Evolutionary conservation across 306 rosid genomes (phyloP).

Genomic region (Castanospermum australe): DNA sequence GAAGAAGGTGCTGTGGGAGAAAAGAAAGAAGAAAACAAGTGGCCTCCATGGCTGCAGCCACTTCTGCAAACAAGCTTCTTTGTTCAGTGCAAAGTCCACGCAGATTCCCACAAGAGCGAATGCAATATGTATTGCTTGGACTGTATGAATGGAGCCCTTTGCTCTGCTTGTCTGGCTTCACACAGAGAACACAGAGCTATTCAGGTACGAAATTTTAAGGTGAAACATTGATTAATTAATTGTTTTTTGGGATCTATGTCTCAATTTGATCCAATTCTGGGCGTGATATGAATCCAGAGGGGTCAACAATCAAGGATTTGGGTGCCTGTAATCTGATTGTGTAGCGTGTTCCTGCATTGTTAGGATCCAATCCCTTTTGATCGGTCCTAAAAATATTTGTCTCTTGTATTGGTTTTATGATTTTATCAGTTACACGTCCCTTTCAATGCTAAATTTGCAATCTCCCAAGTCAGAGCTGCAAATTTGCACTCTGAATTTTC

Average conservation of each 20-base stretch:
- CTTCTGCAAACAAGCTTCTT: slow-evolving; percentile 61
- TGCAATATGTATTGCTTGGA: slow-evolving; percentile 80
- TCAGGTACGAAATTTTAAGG: slow-evolving; percentile 41
- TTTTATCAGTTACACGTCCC: slow-evolving; percentile 19
- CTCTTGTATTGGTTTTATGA: background rate
- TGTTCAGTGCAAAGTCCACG: slow-evolving; percentile 67
- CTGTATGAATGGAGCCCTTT: slow-evolving; percentile 66
- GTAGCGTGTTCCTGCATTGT: slow-evolving; percentile 28
- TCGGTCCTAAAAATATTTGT: background rate
- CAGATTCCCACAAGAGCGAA: slow-evolving; percentile 73
- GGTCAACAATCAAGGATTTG: background rate
- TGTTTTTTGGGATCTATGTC: background rate
- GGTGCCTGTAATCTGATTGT: slow-evolving; percentile 10
- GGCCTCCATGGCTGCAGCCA: slow-evolving; percentile 75
- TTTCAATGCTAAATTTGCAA: slow-evolving; percentile 9
- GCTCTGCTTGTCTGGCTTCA: slow-evolving; percentile 59
- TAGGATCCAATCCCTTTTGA: slow-evolving; percentile 27
- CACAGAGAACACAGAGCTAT: slow-evolving; percentile 66
- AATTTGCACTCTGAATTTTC: background rate
- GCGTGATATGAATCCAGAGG: background rate
- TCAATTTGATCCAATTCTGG: slow-evolving; percentile 14
- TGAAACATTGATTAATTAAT: background rate
- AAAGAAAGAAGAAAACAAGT: slow-evolving; percentile 36
- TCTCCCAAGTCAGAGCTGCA: slow-evolving; percentile 11
- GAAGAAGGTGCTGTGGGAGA: slow-evolving; percentile 16